phyloP scores from a whole-genome alignment of 768 basidiomycete species.

The Termitomyces sp. region DNA sequence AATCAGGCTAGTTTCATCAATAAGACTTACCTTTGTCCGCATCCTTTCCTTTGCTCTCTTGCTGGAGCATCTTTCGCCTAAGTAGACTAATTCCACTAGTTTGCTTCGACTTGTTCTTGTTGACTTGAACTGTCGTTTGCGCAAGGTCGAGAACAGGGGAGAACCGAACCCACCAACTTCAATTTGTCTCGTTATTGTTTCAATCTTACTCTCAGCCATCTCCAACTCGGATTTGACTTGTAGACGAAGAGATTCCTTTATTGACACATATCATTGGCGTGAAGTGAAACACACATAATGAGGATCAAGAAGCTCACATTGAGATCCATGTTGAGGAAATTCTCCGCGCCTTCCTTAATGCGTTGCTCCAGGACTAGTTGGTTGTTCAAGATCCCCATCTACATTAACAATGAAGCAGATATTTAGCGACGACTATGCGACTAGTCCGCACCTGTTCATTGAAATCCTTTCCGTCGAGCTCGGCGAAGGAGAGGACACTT shows the following conservation, averaged over 20 bases:
- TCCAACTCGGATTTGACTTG: constrained; percentile 78
- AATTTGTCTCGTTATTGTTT: constrained; percentile 56
- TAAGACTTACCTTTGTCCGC: constrained; percentile 36
- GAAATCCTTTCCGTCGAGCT: constrained; percentile 44
- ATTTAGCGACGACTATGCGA: neutral
- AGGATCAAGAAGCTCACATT: constrained; percentile 35
- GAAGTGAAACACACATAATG: neutral
- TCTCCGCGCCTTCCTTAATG: constrained; percentile 92
- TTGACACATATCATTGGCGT: neutral
- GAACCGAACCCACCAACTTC: constrained; percentile 41
- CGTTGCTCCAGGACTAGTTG: constrained; percentile 73
- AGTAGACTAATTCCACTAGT: constrained; percentile 11
- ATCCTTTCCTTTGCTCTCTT: constrained; percentile 15
- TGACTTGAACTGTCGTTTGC: constrained; percentile 23
- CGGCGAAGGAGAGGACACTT: constrained; percentile 31
- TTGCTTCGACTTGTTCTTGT: constrained; percentile 22
- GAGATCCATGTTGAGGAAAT: constrained; percentile 68
- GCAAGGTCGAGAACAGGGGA: constrained; percentile 1
- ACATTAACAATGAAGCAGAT: neutral
- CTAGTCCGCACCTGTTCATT: constrained; percentile 38
- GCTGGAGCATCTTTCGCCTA: constrained; percentile 18
- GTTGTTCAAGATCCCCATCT: constrained; percentile 68
- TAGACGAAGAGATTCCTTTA: constrained; percentile 58
- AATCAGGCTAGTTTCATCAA: neutral
- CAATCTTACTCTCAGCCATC: constrained; percentile 72